These are phyloP conservation scores for Pseudovirgaria hyperparasitica DNA, from an alignment of 2,329 filamentous ascomycete species.

Conservation along the genomic window DNA sequence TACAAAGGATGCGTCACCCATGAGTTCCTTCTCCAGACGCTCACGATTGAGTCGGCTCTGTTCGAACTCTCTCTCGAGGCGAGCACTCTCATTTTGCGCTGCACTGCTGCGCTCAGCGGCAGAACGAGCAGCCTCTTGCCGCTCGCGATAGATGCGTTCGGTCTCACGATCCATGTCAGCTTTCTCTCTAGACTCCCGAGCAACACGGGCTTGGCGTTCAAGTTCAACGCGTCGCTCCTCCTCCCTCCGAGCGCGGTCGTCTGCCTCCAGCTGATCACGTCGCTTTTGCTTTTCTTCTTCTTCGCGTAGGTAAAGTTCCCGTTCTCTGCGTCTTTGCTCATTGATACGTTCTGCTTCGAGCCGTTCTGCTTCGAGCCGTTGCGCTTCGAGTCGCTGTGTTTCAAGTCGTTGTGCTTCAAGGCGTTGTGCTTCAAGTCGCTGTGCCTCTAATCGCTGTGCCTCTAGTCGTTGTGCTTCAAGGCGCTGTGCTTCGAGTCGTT, in stretches of 20 bases:
- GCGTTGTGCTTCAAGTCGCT: conserved; percentile 1
- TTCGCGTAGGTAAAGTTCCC: not conserved
- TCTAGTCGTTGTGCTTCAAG: conserved; percentile 11
- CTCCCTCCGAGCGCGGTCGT: conserved; percentile 9
- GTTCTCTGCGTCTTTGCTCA: conserved; percentile 13
- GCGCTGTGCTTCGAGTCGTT: conserved; percentile 15
- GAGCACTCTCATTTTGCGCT: conserved; percentile 13
- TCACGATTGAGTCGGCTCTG: conserved; percentile 9
- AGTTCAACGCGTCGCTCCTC: conserved; percentile 8
- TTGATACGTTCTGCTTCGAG: conserved; percentile 13
- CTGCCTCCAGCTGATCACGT: conserved; percentile 1
- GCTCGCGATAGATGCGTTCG: conserved; percentile 19
- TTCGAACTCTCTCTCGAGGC: conserved; percentile 7
- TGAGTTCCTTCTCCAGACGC: conserved; percentile 11
- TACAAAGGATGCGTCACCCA: too few relatives aligned
- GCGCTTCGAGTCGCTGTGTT: conserved; percentile 8
- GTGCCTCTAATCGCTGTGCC: conserved; percentile 8
- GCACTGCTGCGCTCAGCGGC: conserved; percentile 11
- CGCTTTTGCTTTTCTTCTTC: conserved; percentile 12
- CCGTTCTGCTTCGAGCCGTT: conserved; percentile 15
- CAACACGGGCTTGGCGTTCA: conserved; percentile 8
- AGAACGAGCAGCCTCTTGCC: conserved; percentile 6
- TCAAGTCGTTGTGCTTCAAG: conserved; percentile 6
- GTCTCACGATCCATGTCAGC: conserved; percentile 15
- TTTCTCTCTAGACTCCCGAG: conserved; percentile 9